Conservation (phyloP, 306 rosid species). For the Fragaria nilgerrensis region DNA sequence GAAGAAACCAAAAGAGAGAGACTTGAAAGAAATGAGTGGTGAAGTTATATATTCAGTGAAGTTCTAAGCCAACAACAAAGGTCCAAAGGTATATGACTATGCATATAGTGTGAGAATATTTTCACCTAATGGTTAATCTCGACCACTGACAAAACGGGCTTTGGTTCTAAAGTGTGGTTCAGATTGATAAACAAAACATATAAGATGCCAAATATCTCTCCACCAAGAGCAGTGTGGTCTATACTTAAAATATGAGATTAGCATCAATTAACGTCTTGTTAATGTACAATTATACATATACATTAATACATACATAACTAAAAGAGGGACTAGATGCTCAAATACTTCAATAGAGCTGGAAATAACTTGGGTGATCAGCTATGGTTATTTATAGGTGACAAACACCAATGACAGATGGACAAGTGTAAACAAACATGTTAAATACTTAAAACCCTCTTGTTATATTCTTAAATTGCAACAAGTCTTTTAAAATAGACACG, state of each 20-base stretch:
- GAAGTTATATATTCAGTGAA: constrained; percentile 8
- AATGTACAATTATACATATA: too few species aligned
- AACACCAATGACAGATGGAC: too few species aligned
- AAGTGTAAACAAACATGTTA: too few species aligned
- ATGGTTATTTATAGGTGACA: too few species aligned
- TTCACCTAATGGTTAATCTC: background rate
- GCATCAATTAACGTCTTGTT: background rate
- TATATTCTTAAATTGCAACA: too few species aligned
- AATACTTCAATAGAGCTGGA: background rate
- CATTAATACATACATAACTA: background rate
- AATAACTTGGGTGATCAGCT: too few species aligned
- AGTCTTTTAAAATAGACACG: too few species aligned
- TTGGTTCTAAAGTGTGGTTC: background rate
- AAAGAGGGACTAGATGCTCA: background rate
- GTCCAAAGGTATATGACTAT: constrained; percentile 27
- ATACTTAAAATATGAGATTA: background rate
- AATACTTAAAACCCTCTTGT: too few species aligned
- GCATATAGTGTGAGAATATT: background rate
- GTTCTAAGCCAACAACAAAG: constrained; percentile 23
- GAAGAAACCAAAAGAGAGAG: background rate
- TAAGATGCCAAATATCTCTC: background rate
- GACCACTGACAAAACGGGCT: background rate
- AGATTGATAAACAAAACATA: background rate
- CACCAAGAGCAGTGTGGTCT: background rate
- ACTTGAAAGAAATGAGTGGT: background rate